These are phyloP conservation scores for Metschnikowia borealis DNA, from an alignment of 805 yeast genomes.

Conservation along the genomic window DNA sequence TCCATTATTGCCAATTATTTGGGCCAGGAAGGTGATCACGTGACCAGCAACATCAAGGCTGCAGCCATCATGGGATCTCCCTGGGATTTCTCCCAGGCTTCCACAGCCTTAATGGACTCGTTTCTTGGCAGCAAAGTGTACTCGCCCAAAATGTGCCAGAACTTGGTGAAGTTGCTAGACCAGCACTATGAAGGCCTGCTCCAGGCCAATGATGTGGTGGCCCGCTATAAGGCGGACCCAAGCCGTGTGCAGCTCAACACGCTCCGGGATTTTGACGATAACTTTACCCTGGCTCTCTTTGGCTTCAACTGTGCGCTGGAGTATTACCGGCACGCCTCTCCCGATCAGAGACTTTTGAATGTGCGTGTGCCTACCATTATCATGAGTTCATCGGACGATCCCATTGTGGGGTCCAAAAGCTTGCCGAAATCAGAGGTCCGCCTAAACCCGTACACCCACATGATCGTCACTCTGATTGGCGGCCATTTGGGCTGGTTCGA, in stretches of 20 bases:
- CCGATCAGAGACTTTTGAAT: conserved; percentile 50
- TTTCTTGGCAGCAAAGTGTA: conserved; percentile 36
- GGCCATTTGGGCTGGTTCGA: conserved; percentile 63
- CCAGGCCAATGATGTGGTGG: conserved; percentile 20
- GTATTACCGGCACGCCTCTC: conserved; percentile 64
- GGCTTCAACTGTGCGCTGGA: conserved; percentile 61
- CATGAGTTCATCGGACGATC: conserved; percentile 65
- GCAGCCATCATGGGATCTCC: conserved; percentile 64
- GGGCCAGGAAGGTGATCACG: conserved; percentile 56
- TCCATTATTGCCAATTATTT: conserved; percentile 61
- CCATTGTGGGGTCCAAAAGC: conserved; percentile 51
- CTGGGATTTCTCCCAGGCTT: conserved; percentile 64
- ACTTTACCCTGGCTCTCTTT: conserved; percentile 56
- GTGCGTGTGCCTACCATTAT: conserved; percentile 60
- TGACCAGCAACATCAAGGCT: conserved; percentile 48
- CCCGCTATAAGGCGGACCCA: conserved; percentile 29
- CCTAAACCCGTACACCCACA: conserved; percentile 54
- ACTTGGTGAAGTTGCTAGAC: conserved; percentile 30
- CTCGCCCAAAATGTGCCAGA: conserved; percentile 42
- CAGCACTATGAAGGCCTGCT: conserved; percentile 29
- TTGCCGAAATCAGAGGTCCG: conserved; percentile 49
- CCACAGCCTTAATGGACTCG: conserved; percentile 38
- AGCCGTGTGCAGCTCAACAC: conserved; percentile 28
- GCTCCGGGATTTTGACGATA: conserved; percentile 56
- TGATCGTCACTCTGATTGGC: conserved; percentile 60